Evolutionary conservation across 225 moss, liverwort and hornwort species (phyloP).

Genomic region (Asterella californica): DNA sequence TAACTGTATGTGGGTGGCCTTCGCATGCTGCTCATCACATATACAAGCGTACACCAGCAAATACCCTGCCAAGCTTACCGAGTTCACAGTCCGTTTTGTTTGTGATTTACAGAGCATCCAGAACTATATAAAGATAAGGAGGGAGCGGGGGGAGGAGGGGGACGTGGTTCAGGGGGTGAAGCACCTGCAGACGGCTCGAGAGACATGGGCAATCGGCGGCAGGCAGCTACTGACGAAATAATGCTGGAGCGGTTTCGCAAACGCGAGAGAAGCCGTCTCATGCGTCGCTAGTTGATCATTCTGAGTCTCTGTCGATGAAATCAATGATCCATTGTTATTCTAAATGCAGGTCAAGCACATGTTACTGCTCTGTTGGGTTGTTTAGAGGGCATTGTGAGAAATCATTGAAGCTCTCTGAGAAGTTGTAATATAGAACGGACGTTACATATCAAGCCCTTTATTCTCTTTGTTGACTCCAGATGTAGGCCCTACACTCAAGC

Average conservation of each 20-base stretch:
- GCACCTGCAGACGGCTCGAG: constrained; percentile 56
- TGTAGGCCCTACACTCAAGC: too few relatives aligned
- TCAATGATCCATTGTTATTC: neutral
- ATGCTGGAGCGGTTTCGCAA: constrained; percentile 92
- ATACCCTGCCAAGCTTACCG: neutral
- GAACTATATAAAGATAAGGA: constrained; percentile 73
- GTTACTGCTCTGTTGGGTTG: neutral
- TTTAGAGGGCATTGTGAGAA: neutral
- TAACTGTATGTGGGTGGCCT: too few relatives aligned
- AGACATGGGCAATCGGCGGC: constrained; percentile 78
- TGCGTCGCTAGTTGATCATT: constrained; percentile 52
- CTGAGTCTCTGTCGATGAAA: neutral
- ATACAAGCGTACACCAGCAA: neutral
- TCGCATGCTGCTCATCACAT: too few relatives aligned
- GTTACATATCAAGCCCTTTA: neutral
- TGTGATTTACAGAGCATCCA: constrained; percentile 62
- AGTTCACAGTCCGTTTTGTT: neutral
- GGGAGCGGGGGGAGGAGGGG: constrained; percentile 37
- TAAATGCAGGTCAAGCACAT: neutral
- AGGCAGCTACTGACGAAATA: constrained; percentile 97
- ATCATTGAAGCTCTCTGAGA: neutral
- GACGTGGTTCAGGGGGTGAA: constrained; percentile 44
- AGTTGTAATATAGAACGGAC: constrained; percentile 5
- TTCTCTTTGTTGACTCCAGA: neutral
- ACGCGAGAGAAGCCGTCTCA: constrained; percentile 84